Evolutionary conservation across 345 rosid genomes (phyloP), one percentile per base, ranked within the genome.

Genomic region (Balakata baccata): DNA sequence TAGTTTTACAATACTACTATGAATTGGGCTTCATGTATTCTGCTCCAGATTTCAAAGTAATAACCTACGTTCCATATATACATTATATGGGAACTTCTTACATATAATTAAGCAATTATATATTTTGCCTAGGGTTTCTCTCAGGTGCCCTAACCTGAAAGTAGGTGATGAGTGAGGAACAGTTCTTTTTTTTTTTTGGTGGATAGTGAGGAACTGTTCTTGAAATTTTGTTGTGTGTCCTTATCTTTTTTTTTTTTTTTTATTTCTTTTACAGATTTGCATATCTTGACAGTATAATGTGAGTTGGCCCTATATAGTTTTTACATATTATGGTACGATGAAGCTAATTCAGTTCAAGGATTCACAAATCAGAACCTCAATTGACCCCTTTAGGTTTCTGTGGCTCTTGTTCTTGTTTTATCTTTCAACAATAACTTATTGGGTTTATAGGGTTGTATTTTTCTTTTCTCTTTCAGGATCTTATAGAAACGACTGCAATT

Each of bases 1-100:
- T 62, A 73, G 68, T 74, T 71, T 62, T 46, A 54, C 17, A 17
- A 29, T 4, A 46, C 66, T 20, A 47, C 34, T 67, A 34, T 29
- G 37, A 17, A 38, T 52, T 34, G 11, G 38, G 47, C 45, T 59
- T 51, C 34, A 14, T 9, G 45, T 43, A 5, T 53, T 47, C 4
- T 25, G 54, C 25, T 39, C 20, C 63, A 65, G 43, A 53, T 66
- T 46, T 54, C 70, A 29, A 66, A 54, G 11, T 41, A 49, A 39
- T 16, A 54, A 37, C 8, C 10, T 43, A 43, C 7, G 6, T 43
- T 29, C 34, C 34, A 29, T 29, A 29, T 29, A 29, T 29, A 29
- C 34, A 29, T 29, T 29, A 29, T 29, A 29, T 29, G 34, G 1
- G 14, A 34, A 60, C 3, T 25, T 25, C 43, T 29, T 16, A 60